Evolutionary conservation across 768 basidiomycete species (phyloP).

Genomic region (Lactarius trivialis): DNA sequence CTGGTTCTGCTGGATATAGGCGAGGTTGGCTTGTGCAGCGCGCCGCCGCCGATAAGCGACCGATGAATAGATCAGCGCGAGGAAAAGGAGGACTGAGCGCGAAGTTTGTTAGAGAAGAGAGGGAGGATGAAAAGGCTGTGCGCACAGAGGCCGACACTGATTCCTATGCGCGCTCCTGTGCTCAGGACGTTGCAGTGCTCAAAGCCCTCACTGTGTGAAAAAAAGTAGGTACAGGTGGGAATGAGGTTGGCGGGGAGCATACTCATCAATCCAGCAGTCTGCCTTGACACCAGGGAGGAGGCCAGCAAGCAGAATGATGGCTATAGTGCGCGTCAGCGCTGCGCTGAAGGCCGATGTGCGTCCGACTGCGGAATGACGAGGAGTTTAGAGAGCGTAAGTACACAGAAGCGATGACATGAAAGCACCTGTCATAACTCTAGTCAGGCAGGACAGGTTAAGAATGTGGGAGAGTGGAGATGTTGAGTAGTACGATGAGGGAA

Average conservation of each 20-base stretch:
- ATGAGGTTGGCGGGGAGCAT: background rate
- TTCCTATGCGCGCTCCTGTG: background rate
- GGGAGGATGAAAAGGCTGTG: background rate
- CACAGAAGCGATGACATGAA: background rate
- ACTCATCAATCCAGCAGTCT: constrained; percentile 1
- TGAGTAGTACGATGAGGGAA: background rate
- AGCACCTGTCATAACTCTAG: background rate
- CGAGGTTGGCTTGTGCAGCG: background rate
- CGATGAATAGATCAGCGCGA: background rate
- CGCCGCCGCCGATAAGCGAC: background rate
- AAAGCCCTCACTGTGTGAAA: background rate
- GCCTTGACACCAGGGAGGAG: constrained; percentile 6
- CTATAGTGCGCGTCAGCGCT: background rate
- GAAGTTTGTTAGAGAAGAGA: background rate
- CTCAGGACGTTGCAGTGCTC: constrained; percentile 2
- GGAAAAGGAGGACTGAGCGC: background rate
- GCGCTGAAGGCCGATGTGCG: background rate
- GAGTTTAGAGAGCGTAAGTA: background rate
- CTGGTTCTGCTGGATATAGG: background rate
- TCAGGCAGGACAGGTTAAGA: too few species aligned
- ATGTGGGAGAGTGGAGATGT: background rate
- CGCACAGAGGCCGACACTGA: constrained; percentile 5
- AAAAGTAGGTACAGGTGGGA: background rate
- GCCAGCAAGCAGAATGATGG: background rate
- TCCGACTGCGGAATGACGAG: background rate